Base-by-base conservation (phyloP, 108 stramenopile species). In the Cyclotella baltica region DNA sequence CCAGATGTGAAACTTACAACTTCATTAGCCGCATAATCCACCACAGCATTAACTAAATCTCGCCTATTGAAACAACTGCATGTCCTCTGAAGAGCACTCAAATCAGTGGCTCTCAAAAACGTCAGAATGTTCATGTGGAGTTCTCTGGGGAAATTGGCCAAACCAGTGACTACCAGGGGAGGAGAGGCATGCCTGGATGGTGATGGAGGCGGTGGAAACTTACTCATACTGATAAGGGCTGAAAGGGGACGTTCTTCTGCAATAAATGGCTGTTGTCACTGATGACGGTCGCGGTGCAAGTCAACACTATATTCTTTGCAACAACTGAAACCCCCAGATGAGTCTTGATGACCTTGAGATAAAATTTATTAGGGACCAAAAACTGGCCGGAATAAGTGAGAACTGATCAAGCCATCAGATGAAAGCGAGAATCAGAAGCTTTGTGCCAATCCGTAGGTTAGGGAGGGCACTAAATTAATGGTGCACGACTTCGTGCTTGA, bases 41-140 rank as follows among this genome's bases (percentile, higher is more conserved):
- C 87, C 3, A 93, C 83, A 13, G 72, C 72, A 46, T 87, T 72
- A 38, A 93, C 85, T 62, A 93, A 83, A 38, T 80, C 76, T 19
- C 80, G 83, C 55, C 88, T 70, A 62, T 88, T 80, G 70, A 92
- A 94, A 38, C 74, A 86, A 13, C 57, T 73, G 69, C 91, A 92
- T 36, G 90, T 87, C 38, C 84, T 80, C 55, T 93, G 92, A 19
- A 96, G 70, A 25, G 87, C 81, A 27, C 82, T 68, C n/a, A 94
- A 77, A 86, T 96, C 96, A 51, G 83, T 91, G 47, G 96, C 92
- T 46, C 96, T 73, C 28, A 96, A 83, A 77, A 77, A 96, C n/a
- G 88, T 92, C 13, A 96, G 63, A 25, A 93, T 85, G 38, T 90
- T 69, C 23, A 95, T 69, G 75, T 93, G 91, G 0, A 92, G 35